phyloP scores from a whole-genome alignment of 305 asterid genomes.

The Solanum aculeatissimum region DNA sequence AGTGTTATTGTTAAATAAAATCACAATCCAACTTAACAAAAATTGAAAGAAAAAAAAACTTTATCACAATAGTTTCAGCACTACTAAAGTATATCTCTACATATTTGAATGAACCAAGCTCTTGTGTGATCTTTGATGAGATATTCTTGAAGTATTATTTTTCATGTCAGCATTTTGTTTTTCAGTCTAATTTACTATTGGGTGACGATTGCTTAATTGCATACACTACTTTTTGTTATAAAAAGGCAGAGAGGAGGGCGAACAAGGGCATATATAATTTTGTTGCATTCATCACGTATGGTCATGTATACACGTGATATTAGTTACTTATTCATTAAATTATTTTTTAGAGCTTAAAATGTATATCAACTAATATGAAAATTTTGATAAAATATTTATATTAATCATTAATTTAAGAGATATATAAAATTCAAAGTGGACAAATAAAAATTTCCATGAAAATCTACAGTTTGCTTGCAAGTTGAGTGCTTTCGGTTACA shows the following conservation, averaged over 20 bases:
- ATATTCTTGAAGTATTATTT: too few relatives aligned
- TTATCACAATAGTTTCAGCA: background rate
- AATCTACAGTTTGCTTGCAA: background rate
- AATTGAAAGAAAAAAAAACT: background rate
- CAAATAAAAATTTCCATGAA: too few relatives aligned
- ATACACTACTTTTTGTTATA: background rate
- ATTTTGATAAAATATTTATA: too few relatives aligned
- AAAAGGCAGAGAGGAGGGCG: too few relatives aligned
- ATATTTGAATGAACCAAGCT: background rate
- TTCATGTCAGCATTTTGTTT: background rate
- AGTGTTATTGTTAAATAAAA: background rate
- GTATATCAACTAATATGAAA: too few relatives aligned
- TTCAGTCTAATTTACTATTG: background rate
- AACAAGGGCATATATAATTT: too few relatives aligned
- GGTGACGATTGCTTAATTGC: background rate
- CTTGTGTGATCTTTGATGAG: background rate
- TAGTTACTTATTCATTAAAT: too few relatives aligned
- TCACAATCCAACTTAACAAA: background rate
- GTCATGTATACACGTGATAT: too few relatives aligned
- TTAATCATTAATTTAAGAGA: too few relatives aligned
- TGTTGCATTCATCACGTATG: too few relatives aligned
- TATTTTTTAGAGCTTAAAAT: too few relatives aligned
- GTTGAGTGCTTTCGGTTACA: background rate
- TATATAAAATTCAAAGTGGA: too few relatives aligned
- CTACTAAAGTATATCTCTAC: background rate